Evolutionary conservation across 805 yeast species (phyloP).

Genomic region (Grigorovia jiainica): DNA sequence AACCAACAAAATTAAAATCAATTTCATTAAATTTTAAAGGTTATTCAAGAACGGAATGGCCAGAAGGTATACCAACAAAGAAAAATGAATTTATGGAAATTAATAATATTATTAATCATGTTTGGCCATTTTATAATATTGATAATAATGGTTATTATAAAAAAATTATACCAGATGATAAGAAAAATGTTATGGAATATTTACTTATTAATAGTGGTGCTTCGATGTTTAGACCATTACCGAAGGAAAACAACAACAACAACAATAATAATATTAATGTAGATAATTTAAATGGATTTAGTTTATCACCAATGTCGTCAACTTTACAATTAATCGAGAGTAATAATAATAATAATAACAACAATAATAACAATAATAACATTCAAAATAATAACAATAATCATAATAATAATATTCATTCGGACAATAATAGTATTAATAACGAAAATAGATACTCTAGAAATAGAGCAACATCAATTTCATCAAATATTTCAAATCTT

Average conservation of each 20-base stretch:
- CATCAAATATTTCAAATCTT: slow-evolving; percentile 3
- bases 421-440: not conserved
- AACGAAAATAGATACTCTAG: slow-evolving; percentile 3
- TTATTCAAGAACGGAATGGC: slow-evolving; percentile 80
- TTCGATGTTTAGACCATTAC: slow-evolving; percentile 10
- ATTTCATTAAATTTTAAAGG: slow-evolving; percentile 60
- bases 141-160: slow-evolving; percentile 33
- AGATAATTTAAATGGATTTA: not conserved
- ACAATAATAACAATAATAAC: not conserved
- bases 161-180: not conserved
- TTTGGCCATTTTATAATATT: slow-evolving; percentile 79
- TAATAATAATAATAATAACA: not conserved
- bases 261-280: not conserved
- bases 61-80: slow-evolving; percentile 95
- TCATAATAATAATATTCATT: not conserved
- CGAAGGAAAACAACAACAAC: slow-evolving; percentile 2
- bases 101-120: slow-evolving; percentile 60
- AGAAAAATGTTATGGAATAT: not conserved
- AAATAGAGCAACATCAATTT: slow-evolving; percentile 4
- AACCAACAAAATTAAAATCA: slow-evolving; percentile 61
- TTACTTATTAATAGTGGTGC: slow-evolving; percentile 12
- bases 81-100: slow-evolving; percentile 56
- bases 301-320: slow-evolving; percentile 3
- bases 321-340: not conserved
- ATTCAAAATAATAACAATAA: not conserved